A percentile compares a stretch with the other conserved stretches of the same genome.
Conservation (phyloP, 306 rosid species). For the Trifolium repens region DNA sequence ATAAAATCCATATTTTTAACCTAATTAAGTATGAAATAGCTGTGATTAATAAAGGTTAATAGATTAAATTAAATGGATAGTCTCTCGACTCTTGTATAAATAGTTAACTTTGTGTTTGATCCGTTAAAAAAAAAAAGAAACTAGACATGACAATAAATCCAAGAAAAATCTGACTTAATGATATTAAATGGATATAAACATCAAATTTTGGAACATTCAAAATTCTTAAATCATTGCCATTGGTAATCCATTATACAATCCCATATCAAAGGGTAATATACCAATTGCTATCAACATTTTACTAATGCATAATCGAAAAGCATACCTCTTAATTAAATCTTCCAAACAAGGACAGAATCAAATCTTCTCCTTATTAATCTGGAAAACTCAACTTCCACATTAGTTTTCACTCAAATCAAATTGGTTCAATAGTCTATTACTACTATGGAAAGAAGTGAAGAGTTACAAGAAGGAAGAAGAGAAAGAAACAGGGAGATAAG, state of each 20-base stretch:
- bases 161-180: not conserved
- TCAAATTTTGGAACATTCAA: not conserved
- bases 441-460: not conserved
- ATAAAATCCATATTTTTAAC: no score
- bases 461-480: not conserved
- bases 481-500: not conserved
- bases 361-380: not conserved
- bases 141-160: not conserved
- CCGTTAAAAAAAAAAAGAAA: no score
- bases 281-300: conserved; percentile 12
- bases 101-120: no score
- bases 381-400: not conserved
- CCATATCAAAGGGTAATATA: conserved; percentile 22
- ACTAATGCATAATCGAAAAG: conserved; percentile 10
- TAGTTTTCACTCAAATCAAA: not conserved
- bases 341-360: not conserved
- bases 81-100: no score
- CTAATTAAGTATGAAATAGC: no score
- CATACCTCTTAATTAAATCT: not conserved
- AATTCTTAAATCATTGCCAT: not conserved
- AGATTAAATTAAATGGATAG: no score
- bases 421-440: not conserved
- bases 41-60: no score
- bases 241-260: conserved; percentile 14
- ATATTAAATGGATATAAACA: not conserved